Conservation (phyloP, 2,329 filamentous ascomycete species). For the Aspergillus aculeatinus region DNA sequence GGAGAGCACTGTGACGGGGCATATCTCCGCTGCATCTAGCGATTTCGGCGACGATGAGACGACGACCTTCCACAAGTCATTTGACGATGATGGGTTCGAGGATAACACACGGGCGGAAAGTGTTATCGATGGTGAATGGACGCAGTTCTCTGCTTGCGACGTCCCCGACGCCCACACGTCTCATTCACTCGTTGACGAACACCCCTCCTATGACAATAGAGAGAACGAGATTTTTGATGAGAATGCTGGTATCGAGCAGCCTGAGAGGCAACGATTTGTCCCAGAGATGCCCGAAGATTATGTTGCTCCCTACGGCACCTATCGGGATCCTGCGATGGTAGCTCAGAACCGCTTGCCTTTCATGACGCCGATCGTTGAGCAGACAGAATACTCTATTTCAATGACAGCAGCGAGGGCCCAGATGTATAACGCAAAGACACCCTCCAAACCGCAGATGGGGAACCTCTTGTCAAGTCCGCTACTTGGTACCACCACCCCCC, state of each 20-base stretch:
- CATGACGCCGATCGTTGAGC: conserved; percentile 97
- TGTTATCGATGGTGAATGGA: conserved; percentile 71
- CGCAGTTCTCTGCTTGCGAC: conserved; percentile 75
- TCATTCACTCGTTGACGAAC: conserved; percentile 18
- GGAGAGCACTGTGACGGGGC: conserved; percentile 79
- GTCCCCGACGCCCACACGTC: conserved; percentile 49
- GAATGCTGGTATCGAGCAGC: conserved; percentile 36
- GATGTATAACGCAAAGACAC: conserved; percentile 71
- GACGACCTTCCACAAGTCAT: conserved; percentile 38
- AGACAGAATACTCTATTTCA: conserved; percentile 82
- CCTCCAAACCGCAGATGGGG: conserved; percentile 59
- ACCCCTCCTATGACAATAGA: conserved; percentile 13
- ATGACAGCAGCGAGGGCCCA: conserved; percentile 57
- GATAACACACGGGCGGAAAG: conserved; percentile 53
- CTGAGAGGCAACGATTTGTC: conserved; percentile 46
- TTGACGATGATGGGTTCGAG: conserved; percentile 46
- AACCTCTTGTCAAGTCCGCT: conserved; percentile 68
- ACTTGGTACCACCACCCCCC: conserved; percentile 62
- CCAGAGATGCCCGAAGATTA: conserved; percentile 82
- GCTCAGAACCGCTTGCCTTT: conserved; percentile 93
- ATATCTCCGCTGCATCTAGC: conserved; percentile 62
- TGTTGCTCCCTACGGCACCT: conserved; percentile 73
- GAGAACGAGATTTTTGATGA: conserved; percentile 28
- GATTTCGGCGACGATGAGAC: conserved; percentile 64
- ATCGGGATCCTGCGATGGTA: conserved; percentile 73